A percentile compares a stretch with the other conserved stretches of the same genome.
These are phyloP conservation scores for Solanum neorickii DNA, from an alignment of 257 asterid species.

Conservation along the genomic window DNA sequence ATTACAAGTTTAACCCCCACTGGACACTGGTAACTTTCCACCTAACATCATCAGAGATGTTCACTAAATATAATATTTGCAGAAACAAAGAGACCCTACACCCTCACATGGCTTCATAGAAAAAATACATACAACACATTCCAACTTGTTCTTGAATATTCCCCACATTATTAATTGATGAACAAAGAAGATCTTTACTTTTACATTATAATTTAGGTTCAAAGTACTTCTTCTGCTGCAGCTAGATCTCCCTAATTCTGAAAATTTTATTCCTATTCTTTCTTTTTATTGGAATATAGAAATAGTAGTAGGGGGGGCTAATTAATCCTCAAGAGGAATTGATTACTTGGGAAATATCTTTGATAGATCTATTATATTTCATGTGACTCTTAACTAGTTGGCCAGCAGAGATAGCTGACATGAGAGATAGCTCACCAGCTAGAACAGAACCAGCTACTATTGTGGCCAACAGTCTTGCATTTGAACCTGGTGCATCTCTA, in stretches of 20 bases:
- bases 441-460: slow-evolving; percentile 43
- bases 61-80: background rate
- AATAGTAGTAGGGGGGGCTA: background rate
- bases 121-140: background rate
- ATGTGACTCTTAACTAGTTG: slow-evolving; percentile 43
- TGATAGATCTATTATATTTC: slow-evolving; percentile 42
- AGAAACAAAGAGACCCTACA: background rate
- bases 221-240: background rate
- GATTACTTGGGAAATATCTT: slow-evolving; percentile 12
- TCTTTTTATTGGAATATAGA: background rate
- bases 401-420: slow-evolving; percentile 50
- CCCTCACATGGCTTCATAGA: slow-evolving; percentile 8
- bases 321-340: slow-evolving; percentile 1
- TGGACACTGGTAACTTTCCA: background rate
- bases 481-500: slow-evolving; percentile 28
- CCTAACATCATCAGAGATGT: background rate
- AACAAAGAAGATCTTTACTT: background rate
- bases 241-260: background rate
- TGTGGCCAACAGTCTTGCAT: slow-evolving; percentile 38
- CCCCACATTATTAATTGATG: background rate
- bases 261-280: background rate
- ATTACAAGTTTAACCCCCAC: background rate
- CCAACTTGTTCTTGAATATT: background rate
- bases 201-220: too few relatives aligned
- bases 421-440: slow-evolving; percentile 39